phyloP scores from a whole-genome alignment of 164 flowering plant genomes.

The Echeveria elegans region DNA sequence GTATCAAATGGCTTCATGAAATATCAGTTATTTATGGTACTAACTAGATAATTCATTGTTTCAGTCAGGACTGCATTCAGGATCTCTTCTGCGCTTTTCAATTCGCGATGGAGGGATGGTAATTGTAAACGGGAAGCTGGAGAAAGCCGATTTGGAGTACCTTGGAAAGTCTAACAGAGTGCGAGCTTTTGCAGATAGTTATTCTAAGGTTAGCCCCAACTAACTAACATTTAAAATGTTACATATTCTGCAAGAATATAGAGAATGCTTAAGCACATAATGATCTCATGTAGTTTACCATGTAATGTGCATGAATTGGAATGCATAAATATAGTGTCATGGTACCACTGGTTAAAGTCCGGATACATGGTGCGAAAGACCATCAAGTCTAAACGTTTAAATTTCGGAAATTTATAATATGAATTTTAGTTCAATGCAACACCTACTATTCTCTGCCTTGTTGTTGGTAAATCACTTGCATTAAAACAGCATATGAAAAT shows the following conservation, averaged over 20 bases:
- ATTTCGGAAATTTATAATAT: background rate
- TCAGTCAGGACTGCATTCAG: constrained; percentile 54
- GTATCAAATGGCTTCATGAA: background rate
- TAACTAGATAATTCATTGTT: constrained; percentile 7
- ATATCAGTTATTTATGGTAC: background rate
- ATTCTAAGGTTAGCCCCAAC: constrained; percentile 61
- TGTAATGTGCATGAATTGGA: background rate
- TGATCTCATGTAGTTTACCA: background rate
- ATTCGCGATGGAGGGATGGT: constrained; percentile 59
- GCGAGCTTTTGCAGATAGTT: constrained; percentile 90
- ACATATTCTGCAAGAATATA: background rate
- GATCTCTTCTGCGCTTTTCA: constrained; percentile 67
- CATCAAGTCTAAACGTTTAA: no score
- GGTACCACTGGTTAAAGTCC: background rate
- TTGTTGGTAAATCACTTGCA: background rate
- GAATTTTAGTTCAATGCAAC: background rate
- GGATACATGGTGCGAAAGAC: background rate
- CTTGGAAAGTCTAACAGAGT: constrained; percentile 62
- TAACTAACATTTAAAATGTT: no score
- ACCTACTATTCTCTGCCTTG: background rate
- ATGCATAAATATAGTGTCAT: background rate
- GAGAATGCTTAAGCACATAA: background rate
- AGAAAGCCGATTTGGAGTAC: constrained; percentile 69
- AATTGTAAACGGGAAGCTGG: constrained; percentile 71
- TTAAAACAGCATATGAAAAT: background rate